Base-by-base conservation (phyloP, 2,329 filamentous ascomycete genomes). In the Grosmannia serpens region DNA sequence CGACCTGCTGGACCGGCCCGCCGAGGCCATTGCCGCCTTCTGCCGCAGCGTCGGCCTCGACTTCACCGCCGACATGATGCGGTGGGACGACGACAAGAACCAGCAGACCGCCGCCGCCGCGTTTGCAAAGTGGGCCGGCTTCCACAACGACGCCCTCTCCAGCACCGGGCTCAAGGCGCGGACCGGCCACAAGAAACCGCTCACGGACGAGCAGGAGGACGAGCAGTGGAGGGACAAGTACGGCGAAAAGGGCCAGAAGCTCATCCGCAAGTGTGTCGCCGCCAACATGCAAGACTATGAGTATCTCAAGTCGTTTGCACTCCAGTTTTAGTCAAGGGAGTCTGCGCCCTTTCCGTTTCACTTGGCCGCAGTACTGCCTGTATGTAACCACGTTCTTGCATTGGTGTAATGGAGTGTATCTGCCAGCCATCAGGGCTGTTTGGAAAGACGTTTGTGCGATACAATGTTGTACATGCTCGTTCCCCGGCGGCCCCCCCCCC, bases 81-180 rank as follows among this genome's bases (percentile, higher is more conserved):
- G 81, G 60, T 97, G 94, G 94, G 82, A 88, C 62, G 84, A 86
- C 31, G 84, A 86, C 56, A 86, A 88, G 63, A 85, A 87, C 65
- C 84, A 90, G 65, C 65, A 74, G 56, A 76, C 81, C 62, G 92
- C 91, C 3, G 78, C 80, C 64, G 79, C 83, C 62, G 85, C 85
- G 22, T 97, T 97, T 74, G 90, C 91, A 74, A 97, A 99, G 76
- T 97, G 94, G 94, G 88, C 85, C 65, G 94, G 94, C 13, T 97
- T 95, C 75, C 94, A 97, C 71, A 88, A 97, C 65, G 94, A 97
- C 76, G 94, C 91, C 17, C 89, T 97, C 65, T 78, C 88, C 64
- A 95, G 89, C 68, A 86, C 80, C 44, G 85, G 84, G 62, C 75
- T 99, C 67, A 86, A 86, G 69, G 83, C 88, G 2, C 79, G 89